Evolutionary conservation across 768 basidiomycete genomes (phyloP).

Genomic region (Tephrocybe rancida): DNA sequence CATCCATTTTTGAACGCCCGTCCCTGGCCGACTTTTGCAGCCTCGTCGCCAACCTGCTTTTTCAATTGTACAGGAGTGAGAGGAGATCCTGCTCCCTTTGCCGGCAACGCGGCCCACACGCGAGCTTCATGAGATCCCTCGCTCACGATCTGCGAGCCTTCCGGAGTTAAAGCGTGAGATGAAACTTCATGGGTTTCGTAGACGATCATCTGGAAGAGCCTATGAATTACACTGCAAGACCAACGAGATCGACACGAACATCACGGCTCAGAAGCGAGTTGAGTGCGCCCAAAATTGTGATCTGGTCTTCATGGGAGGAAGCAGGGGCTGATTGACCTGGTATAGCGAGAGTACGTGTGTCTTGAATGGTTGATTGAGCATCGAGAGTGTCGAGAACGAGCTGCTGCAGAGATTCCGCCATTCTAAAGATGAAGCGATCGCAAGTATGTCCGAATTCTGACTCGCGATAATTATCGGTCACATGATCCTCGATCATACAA

Average conservation of each 20-base stretch:
- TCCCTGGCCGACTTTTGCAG: constrained; percentile 91
- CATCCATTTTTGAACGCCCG: constrained; percentile 97
- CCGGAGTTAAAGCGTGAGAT: constrained; percentile 74
- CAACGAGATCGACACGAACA: constrained; percentile 42
- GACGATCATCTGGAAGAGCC: constrained; percentile 68
- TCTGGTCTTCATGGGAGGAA: constrained; percentile 75
- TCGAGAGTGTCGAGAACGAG: constrained; percentile 77
- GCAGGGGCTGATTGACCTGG: constrained; percentile 65
- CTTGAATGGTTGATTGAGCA: constrained; percentile 52
- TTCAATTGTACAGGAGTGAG: constrained; percentile 71
- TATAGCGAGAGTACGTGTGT: constrained; percentile 68
- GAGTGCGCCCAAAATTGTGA: constrained; percentile 83
- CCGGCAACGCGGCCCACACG: constrained; percentile 85
- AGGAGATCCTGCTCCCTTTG: constrained; percentile 68
- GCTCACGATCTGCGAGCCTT: constrained; percentile 77
- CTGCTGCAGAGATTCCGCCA: constrained; percentile 83
- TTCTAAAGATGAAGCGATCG: constrained; percentile 26
- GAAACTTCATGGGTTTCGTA: constrained; percentile 79
- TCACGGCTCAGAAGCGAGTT: constrained; percentile 90
- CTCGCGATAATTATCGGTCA: constrained; percentile 16
- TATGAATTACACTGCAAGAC: constrained; percentile 12
- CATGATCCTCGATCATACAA: neutral
- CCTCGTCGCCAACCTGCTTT: constrained; percentile 79
- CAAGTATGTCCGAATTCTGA: constrained; percentile 12
- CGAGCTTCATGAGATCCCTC: constrained; percentile 94